Conservation (phyloP, 768 basidiomycete species). For the Lactarius vividus region DNA sequence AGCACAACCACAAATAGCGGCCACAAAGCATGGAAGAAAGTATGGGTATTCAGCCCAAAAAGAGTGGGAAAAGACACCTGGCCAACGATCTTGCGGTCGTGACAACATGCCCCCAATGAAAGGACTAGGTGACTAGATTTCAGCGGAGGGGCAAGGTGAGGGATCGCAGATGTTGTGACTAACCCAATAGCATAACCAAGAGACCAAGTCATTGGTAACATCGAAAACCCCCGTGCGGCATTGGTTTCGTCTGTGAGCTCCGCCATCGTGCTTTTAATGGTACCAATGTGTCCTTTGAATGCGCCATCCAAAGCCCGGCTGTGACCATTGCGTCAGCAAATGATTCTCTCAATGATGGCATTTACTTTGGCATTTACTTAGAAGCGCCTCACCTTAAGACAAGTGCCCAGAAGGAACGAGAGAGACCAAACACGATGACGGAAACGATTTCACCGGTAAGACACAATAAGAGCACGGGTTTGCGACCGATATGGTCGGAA, state of each 20-base stretch:
- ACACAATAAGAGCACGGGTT: neutral
- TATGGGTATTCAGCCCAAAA: constrained; percentile 31
- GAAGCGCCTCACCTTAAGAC: neutral
- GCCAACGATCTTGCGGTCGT: constrained; percentile 28
- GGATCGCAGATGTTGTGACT: neutral
- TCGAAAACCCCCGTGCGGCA: neutral
- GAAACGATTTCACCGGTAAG: neutral
- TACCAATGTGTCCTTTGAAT: neutral
- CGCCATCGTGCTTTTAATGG: neutral
- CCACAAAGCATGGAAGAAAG: constrained; percentile 27
- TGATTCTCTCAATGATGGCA: neutral
- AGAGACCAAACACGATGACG: neutral
- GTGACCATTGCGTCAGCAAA: neutral
- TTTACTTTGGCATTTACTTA: no score
- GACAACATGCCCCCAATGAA: constrained; percentile 28
- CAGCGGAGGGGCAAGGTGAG: neutral
- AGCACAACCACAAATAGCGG: neutral
- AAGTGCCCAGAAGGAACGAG: neutral
- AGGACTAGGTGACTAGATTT: constrained; percentile 4
- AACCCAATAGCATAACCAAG: constrained; percentile 16
- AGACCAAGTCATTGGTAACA: neutral
- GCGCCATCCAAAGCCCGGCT: neutral
- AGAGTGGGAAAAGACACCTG: constrained; percentile 16
- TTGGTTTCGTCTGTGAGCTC: neutral
- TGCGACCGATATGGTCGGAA: neutral